Evolutionary conservation across 768 basidiomycete genomes (phyloP).

Genomic region (Tulasnella sp.): DNA sequence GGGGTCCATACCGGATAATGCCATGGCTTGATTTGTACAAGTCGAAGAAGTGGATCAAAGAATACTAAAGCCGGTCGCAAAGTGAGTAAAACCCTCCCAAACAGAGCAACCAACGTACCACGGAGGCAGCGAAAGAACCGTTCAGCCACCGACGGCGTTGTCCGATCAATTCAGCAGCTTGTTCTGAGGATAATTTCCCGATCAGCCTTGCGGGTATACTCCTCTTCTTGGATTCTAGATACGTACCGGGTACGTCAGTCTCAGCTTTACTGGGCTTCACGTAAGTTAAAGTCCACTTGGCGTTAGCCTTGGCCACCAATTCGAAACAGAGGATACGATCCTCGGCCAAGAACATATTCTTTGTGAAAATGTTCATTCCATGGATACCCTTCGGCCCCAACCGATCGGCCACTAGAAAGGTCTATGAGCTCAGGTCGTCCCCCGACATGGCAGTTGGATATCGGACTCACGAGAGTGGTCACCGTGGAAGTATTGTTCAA

Average conservation of each 20-base stretch:
- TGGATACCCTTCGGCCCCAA: conserved; percentile 91
- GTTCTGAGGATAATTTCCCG: conserved; percentile 45
- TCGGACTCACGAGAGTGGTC: conserved; percentile 47
- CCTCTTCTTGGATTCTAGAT: not conserved
- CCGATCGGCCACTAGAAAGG: conserved; percentile 69
- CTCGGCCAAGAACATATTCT: conserved; percentile 78
- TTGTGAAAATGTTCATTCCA: conserved; percentile 96
- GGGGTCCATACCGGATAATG: conserved; percentile 49
- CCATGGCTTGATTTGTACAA: conserved; percentile 85
- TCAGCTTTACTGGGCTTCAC: conserved; percentile 96
- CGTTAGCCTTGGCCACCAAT: conserved; percentile 83
- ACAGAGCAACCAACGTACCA: conserved; percentile 49
- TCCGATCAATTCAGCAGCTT: conserved; percentile 86
- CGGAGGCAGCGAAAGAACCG: conserved; percentile 89
- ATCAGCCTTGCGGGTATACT: not conserved
- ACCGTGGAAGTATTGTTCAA: conserved; percentile 49
- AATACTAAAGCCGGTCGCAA: conserved; percentile 52
- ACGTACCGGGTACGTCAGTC: conserved; percentile 73
- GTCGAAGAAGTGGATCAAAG: conserved; percentile 87
- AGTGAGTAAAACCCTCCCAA: not conserved
- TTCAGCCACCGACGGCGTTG: conserved; percentile 97
- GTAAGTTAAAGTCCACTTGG: conserved; percentile 84
- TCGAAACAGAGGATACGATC: conserved; percentile 98
- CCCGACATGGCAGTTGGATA: not conserved
- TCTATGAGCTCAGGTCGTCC: not conserved